Evolutionary conservation across 139 green algal species (phyloP).

Genomic region (Haematococcus lacustris): DNA sequence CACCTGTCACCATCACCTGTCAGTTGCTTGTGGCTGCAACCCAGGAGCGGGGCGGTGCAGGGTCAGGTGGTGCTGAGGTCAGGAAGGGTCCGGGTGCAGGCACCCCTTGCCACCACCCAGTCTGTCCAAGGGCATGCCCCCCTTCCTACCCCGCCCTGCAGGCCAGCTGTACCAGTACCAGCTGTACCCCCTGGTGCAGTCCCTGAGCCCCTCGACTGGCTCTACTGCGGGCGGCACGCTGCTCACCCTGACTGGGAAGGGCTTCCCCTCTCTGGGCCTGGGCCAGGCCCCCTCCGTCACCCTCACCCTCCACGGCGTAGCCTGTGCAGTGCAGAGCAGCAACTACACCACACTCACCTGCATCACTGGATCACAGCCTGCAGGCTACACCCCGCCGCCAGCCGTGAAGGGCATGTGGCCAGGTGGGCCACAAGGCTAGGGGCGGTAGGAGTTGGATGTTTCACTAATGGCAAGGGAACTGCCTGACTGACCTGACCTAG

Average conservation of each 20-base stretch:
- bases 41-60: too few species aligned
- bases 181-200: conserved; percentile 22
- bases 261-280: conserved; percentile 12
- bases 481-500: too few species aligned
- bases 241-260: conserved; percentile 5
- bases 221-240: conserved; percentile 19
- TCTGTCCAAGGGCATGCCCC: too few species aligned
- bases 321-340: conserved; percentile 16
- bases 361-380: conserved; percentile 3
- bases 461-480: too few species aligned
- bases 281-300: conserved; percentile 3
- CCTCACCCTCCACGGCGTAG: conserved; percentile 5
- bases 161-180: conserved; percentile 28
- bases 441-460: too few species aligned
- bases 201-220: conserved; percentile 11
- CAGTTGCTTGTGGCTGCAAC: too few species aligned
- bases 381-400: neutral
- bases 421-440: conserved; percentile 7
- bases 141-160: too few species aligned
- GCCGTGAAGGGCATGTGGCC: conserved; percentile 8
- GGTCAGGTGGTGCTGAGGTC: too few species aligned
- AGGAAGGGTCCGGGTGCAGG: too few species aligned
- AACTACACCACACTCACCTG: conserved; percentile 13
- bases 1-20: too few species aligned
- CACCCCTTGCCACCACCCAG: too few species aligned